These are phyloP conservation scores for Rhizopus microsporus DNA, from an alignment of 371 early-diverging fungal species.

Conservation along the genomic window DNA sequence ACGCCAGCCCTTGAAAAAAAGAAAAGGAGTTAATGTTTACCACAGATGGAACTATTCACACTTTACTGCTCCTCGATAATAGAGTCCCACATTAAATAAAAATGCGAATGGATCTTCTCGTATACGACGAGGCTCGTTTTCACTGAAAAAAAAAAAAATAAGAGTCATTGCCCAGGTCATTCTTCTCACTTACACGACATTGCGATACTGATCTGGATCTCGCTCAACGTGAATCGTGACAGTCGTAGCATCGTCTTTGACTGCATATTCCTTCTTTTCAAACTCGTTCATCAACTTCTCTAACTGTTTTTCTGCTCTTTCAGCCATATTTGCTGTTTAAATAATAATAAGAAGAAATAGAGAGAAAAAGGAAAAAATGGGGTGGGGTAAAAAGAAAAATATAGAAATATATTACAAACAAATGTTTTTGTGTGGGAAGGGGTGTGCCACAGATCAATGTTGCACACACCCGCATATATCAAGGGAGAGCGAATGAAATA, in stretches of 20 bases:
- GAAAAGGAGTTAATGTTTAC: not conserved
- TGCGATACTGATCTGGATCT: constrained; percentile 30
- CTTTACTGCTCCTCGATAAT: constrained; percentile 69
- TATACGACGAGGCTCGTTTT: constrained; percentile 67
- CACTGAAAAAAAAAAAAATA: constrained; percentile 29
- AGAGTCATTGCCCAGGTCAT: not conserved
- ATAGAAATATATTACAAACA: too few relatives aligned
- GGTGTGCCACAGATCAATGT: too few relatives aligned
- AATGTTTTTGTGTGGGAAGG: too few relatives aligned
- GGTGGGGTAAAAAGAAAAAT: constrained; percentile 2
- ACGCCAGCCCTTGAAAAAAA: constrained; percentile 68
- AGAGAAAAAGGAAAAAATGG: constrained; percentile 5
- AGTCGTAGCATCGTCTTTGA: constrained; percentile 15
- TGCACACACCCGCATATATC: too few relatives aligned
- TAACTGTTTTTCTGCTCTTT: constrained; percentile 19
- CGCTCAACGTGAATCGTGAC: constrained; percentile 26
- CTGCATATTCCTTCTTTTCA: constrained; percentile 12
- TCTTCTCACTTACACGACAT: constrained; percentile 27
- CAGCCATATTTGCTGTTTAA: not conserved
- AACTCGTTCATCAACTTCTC: constrained; percentile 24
- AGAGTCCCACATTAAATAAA: constrained; percentile 70
- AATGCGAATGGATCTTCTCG: constrained; percentile 80
- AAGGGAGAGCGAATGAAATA: too few relatives aligned
- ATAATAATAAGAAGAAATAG: constrained; percentile 3
- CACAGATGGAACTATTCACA: constrained; percentile 10